A percentile compares a stretch with the other conserved stretches of the same genome.
Conservation (phyloP, 805 yeast genomes). For the Spathaspora gorwiae region DNA sequence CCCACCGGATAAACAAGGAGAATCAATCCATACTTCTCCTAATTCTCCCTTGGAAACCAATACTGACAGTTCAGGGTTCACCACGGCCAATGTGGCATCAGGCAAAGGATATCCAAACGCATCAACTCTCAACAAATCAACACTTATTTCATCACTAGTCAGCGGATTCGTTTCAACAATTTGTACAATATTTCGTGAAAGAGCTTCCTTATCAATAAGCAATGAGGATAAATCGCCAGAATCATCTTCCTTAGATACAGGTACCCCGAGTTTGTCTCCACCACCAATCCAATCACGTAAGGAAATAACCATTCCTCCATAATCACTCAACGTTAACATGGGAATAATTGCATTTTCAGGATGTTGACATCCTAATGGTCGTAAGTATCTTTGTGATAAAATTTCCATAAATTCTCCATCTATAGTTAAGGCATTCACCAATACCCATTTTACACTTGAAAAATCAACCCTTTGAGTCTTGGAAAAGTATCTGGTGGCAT, state of each 20-base stretch:
- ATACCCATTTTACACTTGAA: constrained; percentile 79
- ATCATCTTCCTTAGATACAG: constrained; percentile 31
- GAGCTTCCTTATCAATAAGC: constrained; percentile 65
- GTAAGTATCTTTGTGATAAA: constrained; percentile 82
- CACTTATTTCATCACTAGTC: constrained; percentile 38
- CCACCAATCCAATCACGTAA: constrained; percentile 87
- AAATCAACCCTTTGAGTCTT: constrained; percentile 73
- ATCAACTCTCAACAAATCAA: constrained; percentile 61
- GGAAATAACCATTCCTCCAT: constrained; percentile 93
- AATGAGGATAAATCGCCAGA: constrained; percentile 55
- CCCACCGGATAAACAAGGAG: constrained; percentile 86
- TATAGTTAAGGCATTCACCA: constrained; percentile 81
- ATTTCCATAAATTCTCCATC: constrained; percentile 92
- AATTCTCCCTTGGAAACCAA: constrained; percentile 73
- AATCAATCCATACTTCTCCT: constrained; percentile 98
- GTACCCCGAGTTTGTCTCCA: constrained; percentile 47
- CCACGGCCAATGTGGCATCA: constrained; percentile 89
- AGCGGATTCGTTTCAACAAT: constrained; percentile 58
- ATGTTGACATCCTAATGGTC: constrained; percentile 79
- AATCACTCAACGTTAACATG: constrained; percentile 80
- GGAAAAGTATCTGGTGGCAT: constrained; percentile 73
- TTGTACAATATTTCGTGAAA: constrained; percentile 67
- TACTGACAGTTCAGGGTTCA: constrained; percentile 84
- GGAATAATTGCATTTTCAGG: constrained; percentile 83
- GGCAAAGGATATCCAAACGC: constrained; percentile 94